These are phyloP conservation scores for Trichoderma aggressivum DNA, from an alignment of 2,329 filamentous ascomycete genomes.

Conservation along the genomic window DNA sequence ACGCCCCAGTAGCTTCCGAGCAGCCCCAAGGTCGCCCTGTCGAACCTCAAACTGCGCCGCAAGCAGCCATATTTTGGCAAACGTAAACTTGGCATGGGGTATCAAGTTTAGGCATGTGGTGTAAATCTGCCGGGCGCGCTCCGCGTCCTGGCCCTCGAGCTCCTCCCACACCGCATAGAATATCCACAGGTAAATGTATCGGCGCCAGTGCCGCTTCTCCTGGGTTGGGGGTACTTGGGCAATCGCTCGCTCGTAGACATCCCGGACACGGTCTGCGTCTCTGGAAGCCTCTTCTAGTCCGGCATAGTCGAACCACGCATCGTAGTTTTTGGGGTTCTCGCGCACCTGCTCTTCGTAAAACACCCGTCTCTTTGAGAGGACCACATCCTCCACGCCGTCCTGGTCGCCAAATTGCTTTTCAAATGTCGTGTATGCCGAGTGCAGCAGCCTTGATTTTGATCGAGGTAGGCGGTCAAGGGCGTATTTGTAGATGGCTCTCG, in stretches of 20 bases:
- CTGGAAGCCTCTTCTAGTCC: slow-evolving; percentile 82
- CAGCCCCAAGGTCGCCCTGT: slow-evolving; percentile 73
- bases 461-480: slow-evolving; percentile 87
- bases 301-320: slow-evolving; percentile 95
- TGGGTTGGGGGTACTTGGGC: slow-evolving; percentile 92
- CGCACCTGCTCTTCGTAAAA: slow-evolving; percentile 94
- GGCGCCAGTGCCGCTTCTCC: slow-evolving; percentile 94
- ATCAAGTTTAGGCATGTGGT: slow-evolving; percentile 81
- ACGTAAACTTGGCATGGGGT: slow-evolving; percentile 95
- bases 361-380: slow-evolving; percentile 87
- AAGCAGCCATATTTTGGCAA: slow-evolving; percentile 92
- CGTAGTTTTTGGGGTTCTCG: slow-evolving; percentile 94
- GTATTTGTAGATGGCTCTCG: slow-evolving; percentile 94
- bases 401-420: slow-evolving; percentile 96
- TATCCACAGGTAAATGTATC: slow-evolving; percentile 97
- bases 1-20: slow-evolving; percentile 83
- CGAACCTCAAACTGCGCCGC: slow-evolving; percentile 92
- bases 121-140: slow-evolving; percentile 85
- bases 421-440: slow-evolving; percentile 94
- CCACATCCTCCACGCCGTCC: slow-evolving; percentile 92
- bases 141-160: slow-evolving; percentile 72
- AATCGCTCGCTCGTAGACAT: slow-evolving; percentile 93
- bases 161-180: slow-evolving; percentile 98
- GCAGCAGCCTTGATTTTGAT: slow-evolving; percentile 77
- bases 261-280: slow-evolving; percentile 77